Evolutionary conservation across 176 grass and related monocot genomes (phyloP).

Genomic region (Urochloa ruziziensis): DNA sequence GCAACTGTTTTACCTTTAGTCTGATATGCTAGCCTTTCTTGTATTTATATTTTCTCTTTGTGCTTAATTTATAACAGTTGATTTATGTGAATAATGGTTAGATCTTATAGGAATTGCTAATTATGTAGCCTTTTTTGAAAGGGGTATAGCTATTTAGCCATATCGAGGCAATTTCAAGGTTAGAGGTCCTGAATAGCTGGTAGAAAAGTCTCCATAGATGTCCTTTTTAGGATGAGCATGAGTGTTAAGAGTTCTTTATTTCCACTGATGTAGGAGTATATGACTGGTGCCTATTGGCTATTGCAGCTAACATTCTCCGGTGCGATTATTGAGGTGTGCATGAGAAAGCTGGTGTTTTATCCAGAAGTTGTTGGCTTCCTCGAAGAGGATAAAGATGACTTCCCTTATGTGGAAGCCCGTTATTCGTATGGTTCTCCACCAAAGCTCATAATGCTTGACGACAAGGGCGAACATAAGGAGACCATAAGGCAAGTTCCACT

Average conservation of each 20-base stretch:
- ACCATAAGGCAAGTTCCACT: slow-evolving; percentile 70
- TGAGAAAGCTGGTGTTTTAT: slow-evolving; percentile 96
- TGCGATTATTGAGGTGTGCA: slow-evolving; percentile 96
- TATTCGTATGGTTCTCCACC: slow-evolving; percentile 86
- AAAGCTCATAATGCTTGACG: slow-evolving; percentile 96
- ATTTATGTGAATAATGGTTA: background rate
- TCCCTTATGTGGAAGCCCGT: slow-evolving; percentile 69
- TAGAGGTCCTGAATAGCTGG: background rate
- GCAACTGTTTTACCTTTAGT: background rate
- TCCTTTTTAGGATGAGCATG: background rate
- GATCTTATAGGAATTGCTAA: background rate
- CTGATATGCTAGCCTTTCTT: background rate
- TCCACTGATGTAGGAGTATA: background rate
- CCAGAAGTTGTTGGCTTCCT: slow-evolving; percentile 89
- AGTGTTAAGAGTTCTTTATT: slow-evolving; percentile 6
- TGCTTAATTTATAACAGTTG: background rate
- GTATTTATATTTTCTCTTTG: background rate
- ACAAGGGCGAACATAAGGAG: slow-evolving; percentile 73
- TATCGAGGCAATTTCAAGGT: background rate
- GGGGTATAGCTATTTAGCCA: background rate
- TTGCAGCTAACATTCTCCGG: slow-evolving; percentile 78
- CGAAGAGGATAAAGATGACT: slow-evolving; percentile 88
- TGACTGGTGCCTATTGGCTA: slow-evolving; percentile 20
- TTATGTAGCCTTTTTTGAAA: background rate
- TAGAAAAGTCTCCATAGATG: background rate